Percentiles rank a stretch among this genome's conserved stretches.
phyloP scores from a whole-genome alignment of 495 filamentous ascomycete genomes.

The Penicillium lividum region DNA sequence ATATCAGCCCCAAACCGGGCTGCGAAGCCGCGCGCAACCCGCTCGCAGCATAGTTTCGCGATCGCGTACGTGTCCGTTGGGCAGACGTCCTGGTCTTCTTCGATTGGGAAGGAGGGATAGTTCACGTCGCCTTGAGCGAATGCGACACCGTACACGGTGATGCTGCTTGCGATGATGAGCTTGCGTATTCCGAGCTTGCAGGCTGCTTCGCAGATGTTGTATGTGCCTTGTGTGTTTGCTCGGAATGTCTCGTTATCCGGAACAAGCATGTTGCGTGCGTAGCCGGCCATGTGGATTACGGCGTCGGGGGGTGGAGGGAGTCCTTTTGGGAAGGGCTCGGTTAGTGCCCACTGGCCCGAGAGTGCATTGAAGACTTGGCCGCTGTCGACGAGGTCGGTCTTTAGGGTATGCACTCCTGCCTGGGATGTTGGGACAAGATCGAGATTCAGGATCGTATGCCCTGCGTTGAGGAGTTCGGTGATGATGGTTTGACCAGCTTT shows the following conservation, averaged over 20 bases:
- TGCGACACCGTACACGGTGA: slow-evolving; percentile 58
- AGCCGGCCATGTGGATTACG: slow-evolving; percentile 60
- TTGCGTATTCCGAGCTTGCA: slow-evolving; percentile 61
- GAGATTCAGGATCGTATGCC: slow-evolving; percentile 58
- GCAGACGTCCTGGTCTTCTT: slow-evolving; percentile 51
- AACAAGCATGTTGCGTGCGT: slow-evolving; percentile 59
- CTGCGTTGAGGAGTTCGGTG: slow-evolving; percentile 50
- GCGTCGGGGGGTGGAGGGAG: slow-evolving; percentile 50
- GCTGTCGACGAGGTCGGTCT: slow-evolving; percentile 57
- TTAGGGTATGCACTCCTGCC: slow-evolving; percentile 54
- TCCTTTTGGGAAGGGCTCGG: slow-evolving; percentile 41
- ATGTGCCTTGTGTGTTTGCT: slow-evolving; percentile 52
- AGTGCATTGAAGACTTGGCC: slow-evolving; percentile 61
- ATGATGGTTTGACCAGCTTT: slow-evolving; percentile 62
- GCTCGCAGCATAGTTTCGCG: slow-evolving; percentile 58
- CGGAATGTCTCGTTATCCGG: slow-evolving; percentile 59
- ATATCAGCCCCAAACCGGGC: slow-evolving; percentile 54
- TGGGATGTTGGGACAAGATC: slow-evolving; percentile 49
- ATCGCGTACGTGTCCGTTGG: slow-evolving; percentile 59
- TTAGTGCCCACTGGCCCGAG: slow-evolving; percentile 54
- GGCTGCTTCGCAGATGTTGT: slow-evolving; percentile 60
- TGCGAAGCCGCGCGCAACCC: slow-evolving; percentile 53
- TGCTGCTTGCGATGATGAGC: slow-evolving; percentile 54
- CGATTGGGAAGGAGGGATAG: slow-evolving; percentile 55
- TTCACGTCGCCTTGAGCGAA: slow-evolving; percentile 56